phyloP scores from a whole-genome alignment of 2,329 filamentous ascomycete species.

The Moelleriella libera region DNA sequence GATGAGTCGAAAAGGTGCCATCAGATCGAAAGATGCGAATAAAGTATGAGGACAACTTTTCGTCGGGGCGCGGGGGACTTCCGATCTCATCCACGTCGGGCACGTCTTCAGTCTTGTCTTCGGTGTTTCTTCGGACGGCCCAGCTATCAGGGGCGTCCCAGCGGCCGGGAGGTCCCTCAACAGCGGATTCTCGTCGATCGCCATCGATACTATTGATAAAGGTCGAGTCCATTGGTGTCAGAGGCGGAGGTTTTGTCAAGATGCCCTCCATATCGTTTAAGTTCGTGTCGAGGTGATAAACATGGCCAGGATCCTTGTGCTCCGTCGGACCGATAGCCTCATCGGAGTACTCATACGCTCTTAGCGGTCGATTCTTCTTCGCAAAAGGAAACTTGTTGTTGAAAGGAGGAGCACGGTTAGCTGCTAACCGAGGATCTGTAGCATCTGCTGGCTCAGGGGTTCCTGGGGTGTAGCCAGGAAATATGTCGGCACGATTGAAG shows the following conservation, averaged over 20 bases:
- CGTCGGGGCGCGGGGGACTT: conserved; percentile 53
- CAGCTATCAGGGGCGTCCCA: conserved; percentile 97
- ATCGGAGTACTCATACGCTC: conserved; percentile 36
- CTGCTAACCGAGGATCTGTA: conserved; percentile 12
- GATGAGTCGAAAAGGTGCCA: conserved; percentile 86
- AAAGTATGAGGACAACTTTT: conserved; percentile 68
- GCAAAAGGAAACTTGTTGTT: conserved; percentile 51
- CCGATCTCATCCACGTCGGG: conserved; percentile 56
- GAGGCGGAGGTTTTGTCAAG: conserved; percentile 52
- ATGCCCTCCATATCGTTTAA: conserved; percentile 88
- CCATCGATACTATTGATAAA: conserved; percentile 30
- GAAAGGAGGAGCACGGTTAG: conserved; percentile 34
- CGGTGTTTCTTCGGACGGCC: conserved; percentile 66
- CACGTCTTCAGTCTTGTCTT: conserved; percentile 44
- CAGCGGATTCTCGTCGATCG: conserved; percentile 22
- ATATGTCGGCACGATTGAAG: conserved; percentile 22
- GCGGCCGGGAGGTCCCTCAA: conserved; percentile 34
- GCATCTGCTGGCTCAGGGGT: conserved; percentile 15
- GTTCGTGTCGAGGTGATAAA: conserved; percentile 77
- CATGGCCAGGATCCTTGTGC: conserved; percentile 40
- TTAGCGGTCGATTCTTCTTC: conserved; percentile 36
- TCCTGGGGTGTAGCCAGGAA: conserved; percentile 16
- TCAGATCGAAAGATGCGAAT: conserved; percentile 92
- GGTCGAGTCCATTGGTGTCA: conserved; percentile 55
- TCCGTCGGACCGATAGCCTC: conserved; percentile 48